Base-by-base conservation (phyloP, 2,329 filamentous ascomycete genomes). In the Tolypocladium sp. region DNA sequence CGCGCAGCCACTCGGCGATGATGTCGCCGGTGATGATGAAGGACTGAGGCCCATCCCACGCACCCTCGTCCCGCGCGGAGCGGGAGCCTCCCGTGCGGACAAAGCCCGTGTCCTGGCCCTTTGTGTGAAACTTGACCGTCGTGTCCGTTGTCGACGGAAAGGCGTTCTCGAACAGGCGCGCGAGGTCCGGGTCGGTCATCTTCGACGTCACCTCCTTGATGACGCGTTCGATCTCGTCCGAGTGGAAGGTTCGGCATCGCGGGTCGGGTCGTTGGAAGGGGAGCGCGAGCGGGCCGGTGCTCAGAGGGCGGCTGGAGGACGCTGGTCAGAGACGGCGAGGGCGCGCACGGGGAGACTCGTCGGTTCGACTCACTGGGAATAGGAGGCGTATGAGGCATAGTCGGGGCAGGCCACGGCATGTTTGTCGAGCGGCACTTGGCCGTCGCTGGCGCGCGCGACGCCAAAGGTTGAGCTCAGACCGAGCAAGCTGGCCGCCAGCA, bases 1-100 rank as follows among this genome's bases (percentile, higher is more conserved):
- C 91, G 57, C 92, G 86, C 56, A 96, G 77, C 92, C 92, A 96
- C 72, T 96, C 91, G 0, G 92, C 92, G 67, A 95, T 90, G 70
- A 96, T 96, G 66, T 96, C 91, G 56, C 91, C 91, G 0, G 91
- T 96, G 56, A 96, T 95, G 64, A 97, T 88, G 71, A 97, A 97
- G 13, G 89, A 92, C 68, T 97, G 93, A 0, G 90, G 80, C 0
- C 92, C 92, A 65, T 89, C 79, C 92, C 92, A 97, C 63, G 84
- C 82, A 20, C 81, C 82, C 6, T 83, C 79, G 56, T 85, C 81
- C 25, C 63, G 58, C 20, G 68, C 59, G 3, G 64, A 64, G 22
- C 63, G 64, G 58, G 69, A 70, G 37, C 65, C 66, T 56, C 68
- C 70, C 53, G 71, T 69, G 60, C 70, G 70, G 54, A 73, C 69